Percentiles rank a stretch among this genome's conserved stretches.
Evolutionary conservation across 164 flowering plant species (phyloP).

Genomic region (Warburgia ugandensis): DNA sequence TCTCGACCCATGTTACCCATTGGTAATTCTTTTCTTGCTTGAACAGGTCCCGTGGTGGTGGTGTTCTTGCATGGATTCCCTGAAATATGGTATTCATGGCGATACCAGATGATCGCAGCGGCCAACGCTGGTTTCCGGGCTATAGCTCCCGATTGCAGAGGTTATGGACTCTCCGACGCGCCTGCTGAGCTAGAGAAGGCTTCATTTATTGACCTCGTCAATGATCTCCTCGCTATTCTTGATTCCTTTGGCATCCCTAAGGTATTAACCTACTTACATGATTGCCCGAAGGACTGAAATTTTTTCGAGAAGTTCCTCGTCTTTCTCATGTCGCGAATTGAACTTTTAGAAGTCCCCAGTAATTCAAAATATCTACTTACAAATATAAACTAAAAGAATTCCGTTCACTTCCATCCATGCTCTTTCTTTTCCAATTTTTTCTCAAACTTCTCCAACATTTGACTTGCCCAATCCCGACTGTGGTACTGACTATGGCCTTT

Average conservation of each 20-base stretch:
- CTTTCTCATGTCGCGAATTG: too few relatives aligned
- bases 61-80: constrained; percentile 51
- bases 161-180: constrained; percentile 57
- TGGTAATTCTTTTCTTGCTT: background rate
- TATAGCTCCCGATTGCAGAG: constrained; percentile 47
- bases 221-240: constrained; percentile 22
- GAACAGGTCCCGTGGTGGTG: constrained; percentile 23
- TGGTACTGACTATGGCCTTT: too few relatives aligned
- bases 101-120: constrained; percentile 54
- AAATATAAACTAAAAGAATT: too few relatives aligned
- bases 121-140: constrained; percentile 47
- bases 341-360: too few relatives aligned
- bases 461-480: too few relatives aligned
- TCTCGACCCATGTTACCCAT: too few relatives aligned
- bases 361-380: too few relatives aligned
- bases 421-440: too few relatives aligned
- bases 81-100: constrained; percentile 55
- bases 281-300: too few relatives aligned
- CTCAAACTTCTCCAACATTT: too few relatives aligned
- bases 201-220: constrained; percentile 23
- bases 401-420: too few relatives aligned
- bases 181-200: constrained; percentile 35
- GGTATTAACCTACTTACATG: constrained; percentile 12
- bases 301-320: too few relatives aligned
- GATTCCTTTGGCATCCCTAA: constrained; percentile 19